phyloP scores from a whole-genome alignment of 2,329 filamentous ascomycete genomes.

The Endocalyx cinctus region DNA sequence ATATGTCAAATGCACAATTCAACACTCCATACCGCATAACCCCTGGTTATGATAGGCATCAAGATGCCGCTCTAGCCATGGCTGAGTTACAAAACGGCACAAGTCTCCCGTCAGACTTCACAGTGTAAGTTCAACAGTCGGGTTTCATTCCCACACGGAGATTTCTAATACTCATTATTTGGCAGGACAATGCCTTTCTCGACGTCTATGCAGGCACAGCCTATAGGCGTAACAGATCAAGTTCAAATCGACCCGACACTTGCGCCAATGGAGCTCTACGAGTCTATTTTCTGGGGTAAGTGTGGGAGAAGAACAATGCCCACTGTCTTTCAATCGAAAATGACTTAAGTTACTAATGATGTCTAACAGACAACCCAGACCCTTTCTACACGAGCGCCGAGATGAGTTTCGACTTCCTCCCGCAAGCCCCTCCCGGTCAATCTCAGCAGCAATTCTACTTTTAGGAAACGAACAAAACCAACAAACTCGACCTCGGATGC shows the following conservation, averaged over 20 bases:
- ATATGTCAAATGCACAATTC: too few species aligned
- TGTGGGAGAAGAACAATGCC: conserved; percentile 16
- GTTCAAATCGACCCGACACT: conserved; percentile 51
- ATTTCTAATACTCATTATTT: neutral
- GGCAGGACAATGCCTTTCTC: conserved; percentile 19
- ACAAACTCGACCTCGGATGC: too few species aligned
- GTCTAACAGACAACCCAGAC: conserved; percentile 57
- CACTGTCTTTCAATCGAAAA: too few species aligned
- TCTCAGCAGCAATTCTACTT: conserved; percentile 54
- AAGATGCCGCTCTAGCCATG: conserved; percentile 61
- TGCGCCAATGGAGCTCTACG: conserved; percentile 64
- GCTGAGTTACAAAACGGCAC: conserved; percentile 59
- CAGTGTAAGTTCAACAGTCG: conserved; percentile 35
- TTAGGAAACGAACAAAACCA: too few species aligned
- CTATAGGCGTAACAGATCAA: conserved; percentile 39
- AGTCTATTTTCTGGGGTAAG: conserved; percentile 65
- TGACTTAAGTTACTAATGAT: too few species aligned
- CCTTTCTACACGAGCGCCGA: conserved; percentile 54
- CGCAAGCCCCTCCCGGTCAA: conserved; percentile 55
- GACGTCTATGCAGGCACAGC: conserved; percentile 29
- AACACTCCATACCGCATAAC: conserved; percentile 21
- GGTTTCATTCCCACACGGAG: neutral
- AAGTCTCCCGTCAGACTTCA: conserved; percentile 41
- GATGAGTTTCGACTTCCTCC: conserved; percentile 58
- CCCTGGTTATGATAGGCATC: conserved; percentile 45